A percentile compares a stretch with the other conserved stretches of the same genome.
These are phyloP conservation scores for Heterobasidion parviporum DNA, from an alignment of 1,284 basidiomycete genomes.

Conservation along the genomic window DNA sequence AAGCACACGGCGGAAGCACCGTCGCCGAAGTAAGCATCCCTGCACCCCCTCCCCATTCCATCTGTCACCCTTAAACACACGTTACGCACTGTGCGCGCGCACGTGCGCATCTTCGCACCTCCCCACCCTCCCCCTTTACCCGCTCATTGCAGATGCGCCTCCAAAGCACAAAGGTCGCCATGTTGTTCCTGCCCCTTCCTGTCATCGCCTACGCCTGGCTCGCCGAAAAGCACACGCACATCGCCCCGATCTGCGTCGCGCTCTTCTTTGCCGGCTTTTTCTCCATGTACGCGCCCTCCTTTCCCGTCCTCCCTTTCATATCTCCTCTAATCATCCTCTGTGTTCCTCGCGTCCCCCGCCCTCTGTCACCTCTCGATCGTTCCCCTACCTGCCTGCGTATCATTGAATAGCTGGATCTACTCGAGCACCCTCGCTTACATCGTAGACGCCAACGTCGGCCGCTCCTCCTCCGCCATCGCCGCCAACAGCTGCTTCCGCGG, in stretches of 20 bases:
- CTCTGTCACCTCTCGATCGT: background rate
- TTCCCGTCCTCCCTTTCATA: background rate
- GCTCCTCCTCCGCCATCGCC: constrained; percentile 64
- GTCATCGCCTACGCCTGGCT: constrained; percentile 76
- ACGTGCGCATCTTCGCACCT: too few relatives aligned
- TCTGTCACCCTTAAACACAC: background rate
- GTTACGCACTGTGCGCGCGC: background rate
- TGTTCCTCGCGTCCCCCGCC: background rate
- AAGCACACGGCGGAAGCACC: constrained; percentile 45
- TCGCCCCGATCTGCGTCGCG: constrained; percentile 55
- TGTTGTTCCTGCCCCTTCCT: constrained; percentile 47
- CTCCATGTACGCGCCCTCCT: constrained; percentile 43
- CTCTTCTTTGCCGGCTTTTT: constrained; percentile 64
- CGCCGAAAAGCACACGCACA: constrained; percentile 50
- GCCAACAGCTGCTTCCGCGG: constrained; percentile 69
- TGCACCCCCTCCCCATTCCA: background rate
- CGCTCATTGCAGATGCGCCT: constrained; percentile 54
- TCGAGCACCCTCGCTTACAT: constrained; percentile 67
- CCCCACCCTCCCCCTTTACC: too few relatives aligned
- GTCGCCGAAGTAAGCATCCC: constrained; percentile 54
- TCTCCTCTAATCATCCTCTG: background rate
- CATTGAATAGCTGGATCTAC: constrained; percentile 50
- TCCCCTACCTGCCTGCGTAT: too few relatives aligned
- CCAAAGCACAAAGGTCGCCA: constrained; percentile 47
- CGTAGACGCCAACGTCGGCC: constrained; percentile 70